A percentile compares a stretch with the other conserved stretches of the same genome.
Evolutionary conservation across 2,329 filamentous ascomycete species (phyloP).

Genomic region (Magnaporthiopsis rhizophila): DNA sequence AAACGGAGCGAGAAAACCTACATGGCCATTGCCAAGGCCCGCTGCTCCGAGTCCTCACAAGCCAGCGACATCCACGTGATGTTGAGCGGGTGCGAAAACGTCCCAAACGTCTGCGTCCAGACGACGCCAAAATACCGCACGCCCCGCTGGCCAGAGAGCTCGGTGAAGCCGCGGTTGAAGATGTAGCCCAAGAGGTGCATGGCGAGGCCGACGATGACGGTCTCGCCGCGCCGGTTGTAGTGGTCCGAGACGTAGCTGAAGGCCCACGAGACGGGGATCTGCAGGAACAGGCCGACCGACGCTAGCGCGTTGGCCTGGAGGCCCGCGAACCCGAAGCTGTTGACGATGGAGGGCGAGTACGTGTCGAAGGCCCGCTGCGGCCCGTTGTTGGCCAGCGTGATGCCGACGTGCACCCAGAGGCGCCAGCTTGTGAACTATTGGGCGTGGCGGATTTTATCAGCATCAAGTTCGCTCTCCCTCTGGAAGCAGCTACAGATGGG

Average conservation of each 20-base stretch:
- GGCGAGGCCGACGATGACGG: conserved; percentile 39
- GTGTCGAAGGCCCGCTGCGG: conserved; percentile 23
- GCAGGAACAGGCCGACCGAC: conserved; percentile 43
- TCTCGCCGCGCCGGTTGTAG: conserved; percentile 42
- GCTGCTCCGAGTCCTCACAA: conserved; percentile 47
- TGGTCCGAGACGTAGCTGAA: conserved; percentile 46
- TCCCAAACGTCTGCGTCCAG: conserved; percentile 47
- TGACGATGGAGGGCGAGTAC: conserved; percentile 44
- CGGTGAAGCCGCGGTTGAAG: conserved; percentile 45
- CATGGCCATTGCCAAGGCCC: conserved; percentile 52
- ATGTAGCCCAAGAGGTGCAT: conserved; percentile 43
- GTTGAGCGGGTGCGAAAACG: conserved; percentile 48
- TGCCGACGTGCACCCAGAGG: conserved; percentile 28
- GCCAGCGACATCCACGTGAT: conserved; percentile 52
- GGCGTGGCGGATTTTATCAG: not conserved
- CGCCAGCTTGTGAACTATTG: conserved; percentile 39
- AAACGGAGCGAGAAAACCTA: too few relatives aligned
- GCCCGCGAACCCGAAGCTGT: conserved; percentile 39
- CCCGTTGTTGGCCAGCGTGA: conserved; percentile 33
- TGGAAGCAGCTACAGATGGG: not conserved
- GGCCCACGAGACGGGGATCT: conserved; percentile 41
- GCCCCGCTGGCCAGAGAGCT: conserved; percentile 27
- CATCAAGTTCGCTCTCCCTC: too few relatives aligned
- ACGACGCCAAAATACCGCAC: conserved; percentile 46
- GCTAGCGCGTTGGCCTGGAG: conserved; percentile 45